Base-by-base conservation (phyloP, 768 basidiomycete species). In the Boletus rufocinnamomeus region DNA sequence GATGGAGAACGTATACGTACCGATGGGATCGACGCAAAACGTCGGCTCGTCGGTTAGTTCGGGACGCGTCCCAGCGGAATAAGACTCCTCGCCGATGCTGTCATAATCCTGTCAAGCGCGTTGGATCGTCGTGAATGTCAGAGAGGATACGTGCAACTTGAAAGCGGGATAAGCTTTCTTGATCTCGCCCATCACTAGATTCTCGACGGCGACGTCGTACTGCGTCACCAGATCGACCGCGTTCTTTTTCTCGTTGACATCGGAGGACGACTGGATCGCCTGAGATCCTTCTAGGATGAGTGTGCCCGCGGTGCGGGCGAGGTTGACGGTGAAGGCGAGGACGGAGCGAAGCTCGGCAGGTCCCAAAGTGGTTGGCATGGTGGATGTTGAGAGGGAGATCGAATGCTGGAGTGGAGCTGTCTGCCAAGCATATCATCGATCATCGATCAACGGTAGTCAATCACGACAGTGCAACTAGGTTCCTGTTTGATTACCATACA, bases 21-120 rank as follows among this genome's bases (percentile, higher is more conserved):
- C 95, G 57, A 97, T 96, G 34, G 95, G 95, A 71, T 98, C 95
- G 45, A 96, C 91, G 66, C 96, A 97, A 78, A 91, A 99, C 0
- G 96, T 98, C 6, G 95, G 94, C 32, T 86, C 86, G 65, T 97
- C 90, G 1, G 91, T 93, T 56, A 96, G 74, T 13, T 85, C 80
- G 21, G 81, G 79, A 32, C 83, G 80, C 57, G 80, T 72, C n/a
- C 92, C 92, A 5, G 87, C 81, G 10, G 92, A 85, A 64, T 89
- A 95, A 0, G 90, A 90, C 75, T 98, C 96, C 70, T 99, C 96
- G 56, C 96, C 96, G 58, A 98, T 92, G 74, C 93, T 95, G 59
- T 25, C 40, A 30, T 43, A 19, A 5, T 51, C 25, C 16, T 11
- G 34, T 59, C 32, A 54, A 17, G 25, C 16, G 8, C 6, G 32